These are phyloP conservation scores for Candida manassasensis DNA, from an alignment of 805 yeast genomes.

Conservation along the genomic window DNA sequence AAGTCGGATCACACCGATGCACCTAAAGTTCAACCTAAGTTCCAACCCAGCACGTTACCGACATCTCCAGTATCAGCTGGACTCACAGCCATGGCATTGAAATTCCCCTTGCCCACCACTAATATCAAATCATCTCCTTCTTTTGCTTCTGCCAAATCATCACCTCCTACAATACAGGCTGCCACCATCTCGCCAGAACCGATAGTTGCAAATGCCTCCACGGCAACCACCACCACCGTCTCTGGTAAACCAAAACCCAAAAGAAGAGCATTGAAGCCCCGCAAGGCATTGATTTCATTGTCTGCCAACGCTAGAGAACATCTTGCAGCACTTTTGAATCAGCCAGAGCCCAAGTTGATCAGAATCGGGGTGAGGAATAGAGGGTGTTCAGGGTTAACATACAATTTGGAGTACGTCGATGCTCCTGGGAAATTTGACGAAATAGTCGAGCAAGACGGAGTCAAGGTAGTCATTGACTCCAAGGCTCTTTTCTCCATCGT, in stretches of 20 bases:
- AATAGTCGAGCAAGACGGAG: conserved; percentile 87
- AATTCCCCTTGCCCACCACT: no score
- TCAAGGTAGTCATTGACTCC: conserved; percentile 87
- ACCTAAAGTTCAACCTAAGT: no score
- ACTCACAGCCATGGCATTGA: no score
- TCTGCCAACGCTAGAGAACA: conserved; percentile 74
- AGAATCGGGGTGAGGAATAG: conserved; percentile 92
- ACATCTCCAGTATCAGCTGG: no score
- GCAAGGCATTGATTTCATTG: conserved; percentile 84
- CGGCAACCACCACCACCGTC: conserved; percentile 6
- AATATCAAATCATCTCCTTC: no score
- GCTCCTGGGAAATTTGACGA: conserved; percentile 96
- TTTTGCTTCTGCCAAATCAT: no score
- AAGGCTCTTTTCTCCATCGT: conserved; percentile 93
- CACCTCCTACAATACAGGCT: conserved; percentile 11
- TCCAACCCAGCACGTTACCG: no score
- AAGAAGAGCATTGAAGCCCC: conserved; percentile 67
- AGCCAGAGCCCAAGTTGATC: conserved; percentile 84
- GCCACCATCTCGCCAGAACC: conserved; percentile 6
- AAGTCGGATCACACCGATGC: conserved; percentile 3
- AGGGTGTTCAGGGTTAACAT: conserved; percentile 94
- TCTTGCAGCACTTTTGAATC: conserved; percentile 58
- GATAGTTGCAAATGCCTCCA: conserved; percentile 3
- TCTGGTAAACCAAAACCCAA: conserved; percentile 12
- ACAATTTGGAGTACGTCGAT: conserved; percentile 84